Base-by-base conservation (phyloP, 345 rosid species). In the Carallia brachiata region DNA sequence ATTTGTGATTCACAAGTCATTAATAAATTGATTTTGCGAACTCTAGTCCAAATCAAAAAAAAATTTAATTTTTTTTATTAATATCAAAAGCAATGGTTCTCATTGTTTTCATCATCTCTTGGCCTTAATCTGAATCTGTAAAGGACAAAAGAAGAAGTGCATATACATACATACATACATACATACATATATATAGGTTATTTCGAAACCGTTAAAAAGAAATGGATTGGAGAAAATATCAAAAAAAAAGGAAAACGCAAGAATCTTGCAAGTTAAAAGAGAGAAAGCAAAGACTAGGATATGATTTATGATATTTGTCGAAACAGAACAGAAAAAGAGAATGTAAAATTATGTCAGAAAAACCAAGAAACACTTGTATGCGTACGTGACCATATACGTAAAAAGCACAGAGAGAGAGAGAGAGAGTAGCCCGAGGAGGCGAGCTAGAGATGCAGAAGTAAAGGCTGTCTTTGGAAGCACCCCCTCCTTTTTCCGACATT, bases 381-480 rank as follows among this genome's bases (percentile, higher is more conserved):
- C 34, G 4, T 4, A 32, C 4, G 34, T 32, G 4, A 32, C 34
- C 34, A 4, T 32, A 32, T 32, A 32, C 34, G 53, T 54, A 57
- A 12, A 23, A 9, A 17, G 9, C 6, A 12, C 6, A 56, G 30
- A 37, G 30, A 31, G 31, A 61, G 28, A 36, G 13, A 57, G 52
- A 48, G 18, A 50, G 50, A 36, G 57, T 83, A 93, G 96, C 80
- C 98, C 98, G 91, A 19, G 84, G 57, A 47, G 98, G 98, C 73
- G 82, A 73, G 76, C 97, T 91, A 61, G 88, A 80, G 57, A 89
- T 81, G 76, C 96, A 91, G 72, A 64, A 80, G 44, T 89, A 93
- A 32, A 94, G 0, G 23, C 23, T 23, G 23, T 23, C 23, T 23
- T 23, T 23, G 23, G 23, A 23, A 23, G 0, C 23, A 23, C 23